A percentile compares a stretch with the other conserved stretches of the same genome.
Conservation (phyloP, 805 yeast species). For the Ogataea methanolica region DNA sequence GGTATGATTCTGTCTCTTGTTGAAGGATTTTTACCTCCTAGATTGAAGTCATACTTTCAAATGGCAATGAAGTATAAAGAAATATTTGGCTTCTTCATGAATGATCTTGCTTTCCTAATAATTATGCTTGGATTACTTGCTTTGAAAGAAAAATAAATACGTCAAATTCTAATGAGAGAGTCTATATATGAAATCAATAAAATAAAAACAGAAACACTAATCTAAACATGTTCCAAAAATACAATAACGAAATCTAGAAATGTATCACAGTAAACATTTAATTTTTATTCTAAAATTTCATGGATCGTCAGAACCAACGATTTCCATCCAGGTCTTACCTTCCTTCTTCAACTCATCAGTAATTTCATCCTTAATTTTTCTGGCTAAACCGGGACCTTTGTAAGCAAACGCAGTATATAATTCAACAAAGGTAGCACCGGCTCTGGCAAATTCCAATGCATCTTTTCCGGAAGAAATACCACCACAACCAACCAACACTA, state of each 20-base stretch:
- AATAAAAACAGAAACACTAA: not conserved
- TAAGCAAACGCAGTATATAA: slow-evolving; percentile 88
- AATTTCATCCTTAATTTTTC: slow-evolving; percentile 55
- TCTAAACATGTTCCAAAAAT: not conserved
- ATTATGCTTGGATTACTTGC: slow-evolving; percentile 22
- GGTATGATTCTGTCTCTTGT: slow-evolving; percentile 16
- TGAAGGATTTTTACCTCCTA: slow-evolving; percentile 21
- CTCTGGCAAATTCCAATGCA: slow-evolving; percentile 85
- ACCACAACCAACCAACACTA: slow-evolving; percentile 89
- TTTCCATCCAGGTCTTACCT: slow-evolving; percentile 81
- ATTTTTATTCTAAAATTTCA: slow-evolving; percentile 7
- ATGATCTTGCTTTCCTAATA: slow-evolving; percentile 26
- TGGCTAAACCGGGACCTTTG: slow-evolving; percentile 83
- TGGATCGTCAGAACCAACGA: slow-evolving; percentile 59
- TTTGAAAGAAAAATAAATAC: slow-evolving; percentile 1
- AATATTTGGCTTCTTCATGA: slow-evolving; percentile 16
- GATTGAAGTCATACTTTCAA: slow-evolving; percentile 9
- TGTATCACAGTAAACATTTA: not conserved
- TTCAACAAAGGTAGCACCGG: slow-evolving; percentile 90
- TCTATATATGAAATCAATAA: not conserved
- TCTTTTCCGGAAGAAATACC: slow-evolving; percentile 87
- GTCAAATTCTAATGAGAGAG: not conserved
- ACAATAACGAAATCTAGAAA: not conserved
- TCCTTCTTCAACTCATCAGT: slow-evolving; percentile 57
- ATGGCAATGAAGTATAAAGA: slow-evolving; percentile 24